Evolutionary conservation across 352 stramenopile species (phyloP), one percentile per base, ranked within the genome.

Genomic region (Phytophthora idaei): DNA sequence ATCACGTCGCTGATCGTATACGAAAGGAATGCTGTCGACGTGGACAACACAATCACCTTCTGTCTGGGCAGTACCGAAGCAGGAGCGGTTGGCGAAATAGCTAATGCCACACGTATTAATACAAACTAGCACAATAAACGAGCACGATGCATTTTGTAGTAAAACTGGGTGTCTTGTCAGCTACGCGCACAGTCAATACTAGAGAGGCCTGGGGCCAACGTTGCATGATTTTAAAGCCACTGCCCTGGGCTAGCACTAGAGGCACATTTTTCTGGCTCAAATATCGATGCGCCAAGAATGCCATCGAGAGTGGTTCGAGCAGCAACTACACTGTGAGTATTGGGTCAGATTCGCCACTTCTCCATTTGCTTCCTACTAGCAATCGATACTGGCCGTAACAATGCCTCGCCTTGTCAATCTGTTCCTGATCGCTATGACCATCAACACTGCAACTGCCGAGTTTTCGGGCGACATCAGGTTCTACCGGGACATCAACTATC

Each of bases 401-500:
- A 60, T 51, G 53, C 7, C n/a, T 0, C 8, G 7, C 11, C 14
- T 50, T n/a, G 29, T 60, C 37, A 28, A 50, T 17, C 9, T 50
- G 27, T 5, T 50, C 27, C 39, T 60, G 15, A 3, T 21, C 21
- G 9, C 21, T 11, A 41, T 46, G 31, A 12, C 31, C 11, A 46
- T 36, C 4, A 61, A 28, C 3, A 1, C 21, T 49, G n/a, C 10
- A 14, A 41, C 15, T 15, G 17, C 17, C 6, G 48, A 45, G 2
- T 70, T 70, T 4, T 50, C 56, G 5, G 55, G 55, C 8, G 7
- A 36, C 4, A 66, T 71, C 15, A 50, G 50, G 0, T 28, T 71
- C 9, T 71, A 71, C 17, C 56, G 63, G 8, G 63, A 71, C 34
- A 71, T 34, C 34, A 61, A 61, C 32, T 56, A 45, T 32, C 56